Base-by-base conservation (phyloP, 1,284 basidiomycete genomes). In the Wolfiporia cocos region DNA sequence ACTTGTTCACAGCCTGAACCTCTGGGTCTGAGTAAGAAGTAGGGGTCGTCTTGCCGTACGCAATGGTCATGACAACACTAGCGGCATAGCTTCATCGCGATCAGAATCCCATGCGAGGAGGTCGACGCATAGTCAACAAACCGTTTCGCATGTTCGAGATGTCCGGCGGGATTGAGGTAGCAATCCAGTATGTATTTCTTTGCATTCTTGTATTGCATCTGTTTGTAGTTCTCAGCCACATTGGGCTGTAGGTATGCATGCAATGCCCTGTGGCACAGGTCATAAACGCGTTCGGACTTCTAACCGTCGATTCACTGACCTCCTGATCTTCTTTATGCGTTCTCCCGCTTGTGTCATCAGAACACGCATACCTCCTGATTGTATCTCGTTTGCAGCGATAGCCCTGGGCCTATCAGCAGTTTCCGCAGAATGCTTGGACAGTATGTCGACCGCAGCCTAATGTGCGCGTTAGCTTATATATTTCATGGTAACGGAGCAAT, bases 31-130 rank as follows among this genome's bases (percentile, higher is more conserved):
- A 63, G 45, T 71, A 74, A 0, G 61, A 67, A 30, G 70, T 71
- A 7, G 39, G 73, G 54, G 47, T 66, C 24, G 68, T 62, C 45
- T 78, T 79, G 0, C 81, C 83, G 48, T 86, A 86, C 5, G 81
- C 76, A 35, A 86, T 66, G 2, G 73, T 69, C 60, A 86, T 69
- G 2, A 83, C 78, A 0, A 84, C 71, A 0, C 73, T 75, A 0
- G 80, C 74, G 0, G 80, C 74, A 49, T 78, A 86, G 23, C 81
- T 83, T 47, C 3, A 12, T 2, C 11, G 32, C 17, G 11, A 9
- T 18, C 24, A 19, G 22, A 19, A 40, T 40, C 7, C 7, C 21
- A 14, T 21, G 28, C 30, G 18, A 4, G n/a, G n/a, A n/a, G n/a
- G n/a, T n/a, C n/a, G n/a, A n/a, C n/a, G n/a, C n/a, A n/a, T n/a